Percentiles rank a stretch among this genome's conserved stretches.
phyloP scores from a whole-genome alignment of 352 stramenopile species.

The Sclerospora graminicola region DNA sequence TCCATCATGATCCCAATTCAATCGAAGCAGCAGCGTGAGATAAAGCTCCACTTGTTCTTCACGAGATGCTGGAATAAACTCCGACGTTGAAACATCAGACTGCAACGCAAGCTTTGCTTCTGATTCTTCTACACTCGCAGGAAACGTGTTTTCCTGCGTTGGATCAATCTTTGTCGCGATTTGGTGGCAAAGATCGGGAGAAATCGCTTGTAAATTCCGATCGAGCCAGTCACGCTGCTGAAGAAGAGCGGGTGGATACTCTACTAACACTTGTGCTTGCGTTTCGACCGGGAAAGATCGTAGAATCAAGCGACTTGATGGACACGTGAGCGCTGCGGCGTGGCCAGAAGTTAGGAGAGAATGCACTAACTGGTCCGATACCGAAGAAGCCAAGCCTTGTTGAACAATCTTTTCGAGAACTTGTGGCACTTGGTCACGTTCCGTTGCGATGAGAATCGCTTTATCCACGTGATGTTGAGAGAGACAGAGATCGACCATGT shows the following conservation, averaged over 20 bases:
- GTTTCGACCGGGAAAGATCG: slow-evolving; percentile 34
- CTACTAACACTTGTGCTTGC: slow-evolving; percentile 49
- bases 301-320: slow-evolving; percentile 38
- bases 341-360: slow-evolving; percentile 33
- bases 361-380: slow-evolving; percentile 26
- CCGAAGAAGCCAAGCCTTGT: slow-evolving; percentile 30
- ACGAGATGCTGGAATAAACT: slow-evolving; percentile 23
- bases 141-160: not conserved
- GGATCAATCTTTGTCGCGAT: slow-evolving; percentile 45
- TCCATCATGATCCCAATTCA: slow-evolving; percentile 27
- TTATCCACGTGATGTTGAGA: slow-evolving; percentile 55
- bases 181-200: slow-evolving; percentile 20
- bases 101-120: slow-evolving; percentile 5
- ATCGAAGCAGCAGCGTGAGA: slow-evolving; percentile 48
- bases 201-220: slow-evolving; percentile 35
- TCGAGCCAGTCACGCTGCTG: slow-evolving; percentile 67
- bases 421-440: slow-evolving; percentile 32
- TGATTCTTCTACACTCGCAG: not conserved
- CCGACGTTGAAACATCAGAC: slow-evolving; percentile 34
- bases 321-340: slow-evolving; percentile 26
- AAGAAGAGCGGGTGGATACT: slow-evolving; percentile 32
- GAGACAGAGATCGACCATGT: slow-evolving; percentile 62
- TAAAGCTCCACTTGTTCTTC: slow-evolving; percentile 74
- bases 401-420: slow-evolving; percentile 46
- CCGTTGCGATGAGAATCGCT: slow-evolving; percentile 43